Evolutionary conservation across 495 filamentous ascomycete genomes (phyloP), one percentile per base, ranked within the genome.

Genomic region (Friedmanniomyces endolithicus): DNA sequence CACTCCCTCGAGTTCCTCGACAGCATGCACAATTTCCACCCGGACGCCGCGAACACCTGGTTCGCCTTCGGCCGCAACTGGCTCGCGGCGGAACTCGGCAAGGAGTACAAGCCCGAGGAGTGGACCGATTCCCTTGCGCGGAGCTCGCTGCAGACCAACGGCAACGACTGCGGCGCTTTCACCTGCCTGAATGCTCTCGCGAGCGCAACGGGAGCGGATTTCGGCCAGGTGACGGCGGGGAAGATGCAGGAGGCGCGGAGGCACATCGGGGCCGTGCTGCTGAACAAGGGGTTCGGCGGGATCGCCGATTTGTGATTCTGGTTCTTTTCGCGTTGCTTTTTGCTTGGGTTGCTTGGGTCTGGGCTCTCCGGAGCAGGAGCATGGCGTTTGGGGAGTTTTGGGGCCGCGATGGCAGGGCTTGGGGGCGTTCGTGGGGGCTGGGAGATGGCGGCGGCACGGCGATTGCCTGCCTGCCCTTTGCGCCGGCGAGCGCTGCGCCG

Each of bases 161-260:
- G 76, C 0, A 80, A 70, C 55, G 88, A 95, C 63, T 95, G 88
- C 56, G 88, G 88, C 6, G 83, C 88, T 2, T 94, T 90, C 61
- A 58, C 61, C 9, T 61, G 54, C 33, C 50, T 67, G 23, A 70
- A 70, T 52, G 64, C 48, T 8, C 48, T 68, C 12, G 63, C 61
- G 1, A 37, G 55, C 24, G 54, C 65, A 11, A 61, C 59, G 27
- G 64, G 56, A 3, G n/a, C 25, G 17, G 46, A 47, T 1, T 63
- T 49, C 16, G 52, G 55, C 1, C 41, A 48, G 6, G 61, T 64
- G 1, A 11, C 16, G 27, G 49, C 12, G 8, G 25, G 46, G n/a
- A 52, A 56, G 11, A 68, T 65, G 64, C 24, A 29, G 39, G 29
- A 58, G 37, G 64, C 51, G 19, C 50, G 67, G 20, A 27, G 53